Evolutionary conservation across 2,329 filamentous ascomycete genomes (phyloP).

Genomic region (Venturia aucupariae): DNA sequence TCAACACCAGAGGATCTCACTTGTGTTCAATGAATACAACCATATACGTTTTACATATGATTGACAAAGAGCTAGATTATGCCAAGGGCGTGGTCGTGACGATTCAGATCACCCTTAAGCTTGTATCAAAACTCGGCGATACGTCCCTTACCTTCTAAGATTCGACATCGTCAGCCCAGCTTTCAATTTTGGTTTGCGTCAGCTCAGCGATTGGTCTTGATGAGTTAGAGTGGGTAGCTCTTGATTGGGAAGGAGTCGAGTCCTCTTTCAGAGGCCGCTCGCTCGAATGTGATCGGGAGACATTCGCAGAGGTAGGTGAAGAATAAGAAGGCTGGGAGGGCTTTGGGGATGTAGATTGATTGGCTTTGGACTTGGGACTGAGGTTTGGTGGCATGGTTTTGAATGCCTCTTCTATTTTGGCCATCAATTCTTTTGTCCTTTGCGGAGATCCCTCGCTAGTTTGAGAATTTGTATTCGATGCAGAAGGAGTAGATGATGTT

Average conservation of each 20-base stretch:
- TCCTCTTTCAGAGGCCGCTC: background rate
- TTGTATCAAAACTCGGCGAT: background rate
- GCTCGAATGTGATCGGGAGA: background rate
- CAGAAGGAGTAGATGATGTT: background rate
- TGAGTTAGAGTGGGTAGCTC: too few species aligned
- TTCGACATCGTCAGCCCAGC: background rate
- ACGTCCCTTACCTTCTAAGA: too few species aligned
- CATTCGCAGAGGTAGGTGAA: background rate
- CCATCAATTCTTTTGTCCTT: background rate
- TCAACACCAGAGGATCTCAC: background rate
- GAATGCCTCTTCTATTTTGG: background rate
- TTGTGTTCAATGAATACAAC: too few species aligned
- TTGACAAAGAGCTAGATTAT: background rate
- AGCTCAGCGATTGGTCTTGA: background rate
- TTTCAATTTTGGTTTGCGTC: background rate
- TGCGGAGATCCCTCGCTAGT: background rate
- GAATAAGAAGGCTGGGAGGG: background rate
- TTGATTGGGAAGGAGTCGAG: too few species aligned
- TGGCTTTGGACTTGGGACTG: background rate
- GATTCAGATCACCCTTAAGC: slow-evolving; percentile 3
- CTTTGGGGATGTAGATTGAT: too few species aligned
- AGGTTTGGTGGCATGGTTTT: background rate
- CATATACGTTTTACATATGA: too few species aligned
- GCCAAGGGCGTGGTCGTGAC: slow-evolving; percentile 7
- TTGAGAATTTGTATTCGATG: background rate